Base-by-base conservation (phyloP, 2,329 filamentous ascomycete species). In the Botrytis deweyae region DNA sequence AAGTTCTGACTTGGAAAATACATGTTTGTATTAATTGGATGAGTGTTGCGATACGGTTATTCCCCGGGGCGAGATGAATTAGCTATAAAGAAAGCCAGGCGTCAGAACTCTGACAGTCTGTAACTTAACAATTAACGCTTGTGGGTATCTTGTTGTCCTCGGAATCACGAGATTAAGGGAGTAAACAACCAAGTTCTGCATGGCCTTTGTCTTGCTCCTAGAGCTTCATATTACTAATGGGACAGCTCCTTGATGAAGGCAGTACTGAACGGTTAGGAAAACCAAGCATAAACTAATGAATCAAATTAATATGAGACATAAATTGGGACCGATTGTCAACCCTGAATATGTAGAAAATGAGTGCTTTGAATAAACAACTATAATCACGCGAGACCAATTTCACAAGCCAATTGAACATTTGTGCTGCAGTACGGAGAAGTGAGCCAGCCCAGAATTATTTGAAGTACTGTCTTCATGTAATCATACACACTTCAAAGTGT, bases 381-480 rank as follows among this genome's bases (percentile, higher is more conserved):
- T 29, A 18, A 58, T 38, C 66, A 58, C 16, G 40, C 4, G 29
- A 33, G 9, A 33, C 16, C 38, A 25, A 9, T 33, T 33, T 58
- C 36, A 58, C 38, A 25, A 69, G 49, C 38, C n/a, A 8, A 8
- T 25, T 12, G n/a, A 42, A 33, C 16, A 40, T 12, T 58, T 52
- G 1, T 29, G 65, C 22, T 55, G 55, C 46, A 22, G 18, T 22
- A 22, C n/a, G 29, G 49, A 58, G 25, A 40, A 42, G n/a, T 58
- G 49, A 58, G n/a, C 40, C 55, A 58, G n/a, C 29, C 55, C 38
- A 58, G 63, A 49, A 67, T 67, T 20, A 59, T 44, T 29, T 36
- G 44, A 58, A 67, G 70, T 55, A 68, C 38, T 59, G 64, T 55
- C 52, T 73, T 52, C 52, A 61, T 79, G 78, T 77, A 80, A 76